Conservation (phyloP, 2,329 filamentous ascomycete species). For the Colletotrichum plurivorum region DNA sequence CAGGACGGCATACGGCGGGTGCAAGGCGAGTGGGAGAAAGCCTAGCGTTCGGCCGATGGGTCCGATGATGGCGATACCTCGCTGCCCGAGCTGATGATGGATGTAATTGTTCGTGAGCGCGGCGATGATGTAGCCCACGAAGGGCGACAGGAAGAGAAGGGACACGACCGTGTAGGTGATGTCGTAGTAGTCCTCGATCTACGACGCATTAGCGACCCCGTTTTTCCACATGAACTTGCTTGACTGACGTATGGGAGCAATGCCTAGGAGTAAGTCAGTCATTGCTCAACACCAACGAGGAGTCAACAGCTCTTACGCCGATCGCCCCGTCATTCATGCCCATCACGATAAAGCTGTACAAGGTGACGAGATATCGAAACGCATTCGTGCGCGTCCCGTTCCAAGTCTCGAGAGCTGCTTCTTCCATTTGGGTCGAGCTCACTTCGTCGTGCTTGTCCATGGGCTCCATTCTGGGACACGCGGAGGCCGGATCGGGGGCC, state of each 20-base stretch:
- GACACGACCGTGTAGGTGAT: constrained; percentile 75
- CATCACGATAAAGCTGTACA: constrained; percentile 75
- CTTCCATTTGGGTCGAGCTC: constrained; percentile 1
- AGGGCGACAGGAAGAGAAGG: constrained; percentile 76
- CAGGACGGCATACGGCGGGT: constrained; percentile 78
- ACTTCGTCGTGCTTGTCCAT: not conserved
- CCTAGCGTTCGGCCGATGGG: constrained; percentile 74
- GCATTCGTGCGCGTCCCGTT: constrained; percentile 73
- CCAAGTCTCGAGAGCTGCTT: constrained; percentile 66
- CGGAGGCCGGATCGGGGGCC: not conserved
- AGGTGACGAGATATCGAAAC: constrained; percentile 70
- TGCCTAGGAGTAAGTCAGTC: constrained; percentile 6
- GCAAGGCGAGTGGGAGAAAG: constrained; percentile 75
- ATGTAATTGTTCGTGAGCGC: constrained; percentile 76
- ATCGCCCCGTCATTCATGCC: constrained; percentile 78
- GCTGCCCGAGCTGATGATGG: constrained; percentile 76
- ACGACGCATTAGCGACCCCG: not conserved
- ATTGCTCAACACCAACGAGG: not conserved
- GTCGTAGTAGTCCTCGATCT: constrained; percentile 72
- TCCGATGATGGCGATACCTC: constrained; percentile 77
- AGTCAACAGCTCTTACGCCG: constrained; percentile 59
- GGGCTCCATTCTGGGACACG: not conserved
- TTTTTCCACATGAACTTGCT: too few species aligned
- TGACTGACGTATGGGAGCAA: constrained; percentile 11
- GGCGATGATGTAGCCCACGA: constrained; percentile 74